Evolutionary conservation across 768 basidiomycete genomes (phyloP).

Genomic region (Clavaria fumosa): DNA sequence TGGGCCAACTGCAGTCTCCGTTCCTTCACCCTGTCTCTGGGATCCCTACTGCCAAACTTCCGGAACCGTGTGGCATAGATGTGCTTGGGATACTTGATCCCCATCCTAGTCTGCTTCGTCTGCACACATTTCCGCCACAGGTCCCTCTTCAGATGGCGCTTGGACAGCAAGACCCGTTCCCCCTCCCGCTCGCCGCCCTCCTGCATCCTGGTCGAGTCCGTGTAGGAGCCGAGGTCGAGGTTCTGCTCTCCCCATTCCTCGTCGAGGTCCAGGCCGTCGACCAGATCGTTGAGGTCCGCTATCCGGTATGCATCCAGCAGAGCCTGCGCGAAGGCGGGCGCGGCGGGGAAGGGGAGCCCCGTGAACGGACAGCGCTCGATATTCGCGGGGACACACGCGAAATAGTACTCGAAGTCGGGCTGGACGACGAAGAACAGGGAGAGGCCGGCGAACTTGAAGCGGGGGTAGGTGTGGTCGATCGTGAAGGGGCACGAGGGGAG

Average conservation of each 20-base stretch:
- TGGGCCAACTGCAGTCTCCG: neutral
- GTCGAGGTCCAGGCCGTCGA: slow-evolving; percentile 1
- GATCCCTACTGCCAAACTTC: slow-evolving; percentile 1
- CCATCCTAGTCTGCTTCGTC: slow-evolving; percentile 2
- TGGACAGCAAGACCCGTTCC: neutral
- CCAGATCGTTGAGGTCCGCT: slow-evolving; percentile 2
- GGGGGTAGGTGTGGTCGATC: slow-evolving; percentile 2
- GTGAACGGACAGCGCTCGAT: slow-evolving; percentile 1
- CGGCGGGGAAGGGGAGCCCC: slow-evolving; percentile 1
- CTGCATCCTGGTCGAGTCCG: slow-evolving; percentile 2
- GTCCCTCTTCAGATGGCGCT: slow-evolving; percentile 1
- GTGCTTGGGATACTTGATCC: slow-evolving; percentile 1
- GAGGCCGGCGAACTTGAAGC: neutral
- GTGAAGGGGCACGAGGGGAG: slow-evolving; percentile 2
- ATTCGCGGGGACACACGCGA: neutral
- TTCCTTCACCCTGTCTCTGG: neutral
- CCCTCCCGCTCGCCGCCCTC: neutral
- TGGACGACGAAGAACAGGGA: neutral
- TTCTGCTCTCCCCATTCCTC: slow-evolving; percentile 1
- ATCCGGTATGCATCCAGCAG: slow-evolving; percentile 1
- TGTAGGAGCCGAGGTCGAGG: slow-evolving; percentile 2
- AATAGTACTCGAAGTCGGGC: slow-evolving; percentile 1
- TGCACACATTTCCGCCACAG: slow-evolving; percentile 1
- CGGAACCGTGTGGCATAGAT: neutral
- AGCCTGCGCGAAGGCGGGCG: neutral